Conservation (phyloP, 192 early-diverging fungal genomes). For the Gigaspora rosea region DNA sequence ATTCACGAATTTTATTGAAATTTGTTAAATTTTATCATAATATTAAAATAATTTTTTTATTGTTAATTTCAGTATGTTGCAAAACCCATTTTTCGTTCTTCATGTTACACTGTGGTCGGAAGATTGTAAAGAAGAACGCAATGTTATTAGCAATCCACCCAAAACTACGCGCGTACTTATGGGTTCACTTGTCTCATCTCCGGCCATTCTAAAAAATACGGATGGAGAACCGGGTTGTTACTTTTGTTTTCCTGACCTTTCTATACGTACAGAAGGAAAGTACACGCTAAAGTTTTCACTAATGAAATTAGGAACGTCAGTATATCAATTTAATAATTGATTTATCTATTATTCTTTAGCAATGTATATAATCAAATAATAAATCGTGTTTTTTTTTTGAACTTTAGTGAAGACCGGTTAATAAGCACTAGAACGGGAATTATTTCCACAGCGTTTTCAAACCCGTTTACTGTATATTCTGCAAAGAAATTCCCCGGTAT, state of each 20-base stretch:
- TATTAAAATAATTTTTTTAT: neutral
- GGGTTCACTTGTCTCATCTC: slow-evolving; percentile 64
- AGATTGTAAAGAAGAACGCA: slow-evolving; percentile 57
- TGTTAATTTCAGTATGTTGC: slow-evolving; percentile 36
- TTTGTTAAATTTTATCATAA: slow-evolving; percentile 11
- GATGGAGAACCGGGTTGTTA: slow-evolving; percentile 67
- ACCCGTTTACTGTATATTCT: slow-evolving; percentile 77
- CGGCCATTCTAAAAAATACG: slow-evolving; percentile 53
- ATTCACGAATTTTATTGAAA: neutral
- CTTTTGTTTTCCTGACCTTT: slow-evolving; percentile 79
- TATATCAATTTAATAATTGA: neutral
- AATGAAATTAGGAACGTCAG: slow-evolving; percentile 67
- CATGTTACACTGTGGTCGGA: slow-evolving; percentile 65
- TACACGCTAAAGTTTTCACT: slow-evolving; percentile 71
- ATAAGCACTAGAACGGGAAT: slow-evolving; percentile 50
- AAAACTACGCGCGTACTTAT: slow-evolving; percentile 63
- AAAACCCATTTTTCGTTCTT: slow-evolving; percentile 62
- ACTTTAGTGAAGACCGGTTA: slow-evolving; percentile 46
- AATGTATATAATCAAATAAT: slow-evolving; percentile 29
- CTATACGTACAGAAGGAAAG: slow-evolving; percentile 71
- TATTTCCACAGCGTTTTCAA: slow-evolving; percentile 59
- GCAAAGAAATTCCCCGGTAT: slow-evolving; percentile 84
- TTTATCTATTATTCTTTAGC: neutral
- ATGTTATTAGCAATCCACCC: slow-evolving; percentile 62
- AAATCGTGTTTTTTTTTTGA: slow-evolving; percentile 4